phyloP scores from a whole-genome alignment of 2,329 filamentous ascomycete species.

The Diaporthe sp. region DNA sequence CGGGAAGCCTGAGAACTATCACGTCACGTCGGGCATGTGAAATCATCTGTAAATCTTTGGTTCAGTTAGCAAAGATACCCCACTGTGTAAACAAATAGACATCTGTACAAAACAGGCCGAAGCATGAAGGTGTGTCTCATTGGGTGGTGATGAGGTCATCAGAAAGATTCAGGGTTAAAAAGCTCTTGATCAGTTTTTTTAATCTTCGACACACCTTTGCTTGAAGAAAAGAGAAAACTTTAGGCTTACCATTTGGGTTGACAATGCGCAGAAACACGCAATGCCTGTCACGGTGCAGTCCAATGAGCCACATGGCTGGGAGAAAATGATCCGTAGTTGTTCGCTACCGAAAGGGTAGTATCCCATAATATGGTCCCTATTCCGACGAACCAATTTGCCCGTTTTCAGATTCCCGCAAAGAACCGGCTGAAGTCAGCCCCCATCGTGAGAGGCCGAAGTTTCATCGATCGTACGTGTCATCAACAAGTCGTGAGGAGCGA shows the following conservation, averaged over 20 bases:
- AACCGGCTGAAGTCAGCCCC: constrained; percentile 16
- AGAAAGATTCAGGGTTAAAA: constrained; percentile 76
- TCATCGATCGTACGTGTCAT: constrained; percentile 37
- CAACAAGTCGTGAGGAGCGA: not conserved
- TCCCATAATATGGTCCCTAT: constrained; percentile 35
- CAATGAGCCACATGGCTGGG: constrained; percentile 16
- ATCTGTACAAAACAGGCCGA: constrained; percentile 43
- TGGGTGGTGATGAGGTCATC: constrained; percentile 72
- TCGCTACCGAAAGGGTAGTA: constrained; percentile 39
- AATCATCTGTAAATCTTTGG: constrained; percentile 42
- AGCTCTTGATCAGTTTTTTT: constrained; percentile 69
- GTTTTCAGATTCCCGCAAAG: constrained; percentile 19
- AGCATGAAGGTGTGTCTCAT: constrained; percentile 62
- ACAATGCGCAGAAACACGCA: not conserved
- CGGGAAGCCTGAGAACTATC: not conserved
- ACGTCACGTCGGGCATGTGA: constrained; percentile 7
- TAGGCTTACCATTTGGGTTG: constrained; percentile 30
- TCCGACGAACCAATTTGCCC: constrained; percentile 39
- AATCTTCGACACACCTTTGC: constrained; percentile 64
- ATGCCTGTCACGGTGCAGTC: constrained; percentile 32
- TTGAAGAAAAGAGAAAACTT: constrained; percentile 41
- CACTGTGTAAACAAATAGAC: constrained; percentile 39
- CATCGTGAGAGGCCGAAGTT: constrained; percentile 18
- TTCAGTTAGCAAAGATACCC: constrained; percentile 58
- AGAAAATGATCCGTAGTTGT: constrained; percentile 43